Evolutionary conservation across 306 rosid species (phyloP), one percentile per base, ranked within the genome.

Genomic region (Sphenostylis stenocarpa): DNA sequence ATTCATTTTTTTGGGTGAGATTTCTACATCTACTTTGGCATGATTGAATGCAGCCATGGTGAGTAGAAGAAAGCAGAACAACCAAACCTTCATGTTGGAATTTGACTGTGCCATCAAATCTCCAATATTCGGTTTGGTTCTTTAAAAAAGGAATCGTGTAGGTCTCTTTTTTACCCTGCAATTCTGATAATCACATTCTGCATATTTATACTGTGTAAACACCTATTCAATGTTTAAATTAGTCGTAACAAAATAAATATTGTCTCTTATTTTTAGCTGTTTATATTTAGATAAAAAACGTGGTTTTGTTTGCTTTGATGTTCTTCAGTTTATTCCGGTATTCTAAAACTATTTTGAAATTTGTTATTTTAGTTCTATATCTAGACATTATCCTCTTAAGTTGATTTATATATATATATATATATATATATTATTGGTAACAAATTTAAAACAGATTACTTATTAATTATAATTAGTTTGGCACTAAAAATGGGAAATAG

Each of bases 11-110:
- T 23, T 4, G 0, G 4, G 8, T 24, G 11, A 0, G n/a, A 23
- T 21, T 53, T 3, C 15, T 20, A 20, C 24, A 31, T 41, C 48
- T 1, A 10, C 0, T 19, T 1, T 6, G 20, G 19, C 49, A 1
- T 20, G 51, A 12, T 19, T 38, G 33, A 65, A 20, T 8, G 16
- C 8, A 38, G 12, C 33, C 52, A 65, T 39, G 48, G 51, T 65
- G 0, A 20, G 33, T 20, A 65, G 70, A 39, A 65, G 70, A 21
- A 65, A 38, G 34, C 70, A 65, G 39, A 38, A 39, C 10, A 38
- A 65, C 52, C 51, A 63, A 34, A 11, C 48, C 45, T 63, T 63
- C 62, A 55, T 55, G 62, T 56, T 24, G 62, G 62, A 23, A 56
- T 11, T 23, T 56, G 17, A 7, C 0, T 4, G 16, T 23, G n/a